phyloP scores from a whole-genome alignment of 192 early-diverging fungal genomes.

The Geranomyces michiganensis region DNA sequence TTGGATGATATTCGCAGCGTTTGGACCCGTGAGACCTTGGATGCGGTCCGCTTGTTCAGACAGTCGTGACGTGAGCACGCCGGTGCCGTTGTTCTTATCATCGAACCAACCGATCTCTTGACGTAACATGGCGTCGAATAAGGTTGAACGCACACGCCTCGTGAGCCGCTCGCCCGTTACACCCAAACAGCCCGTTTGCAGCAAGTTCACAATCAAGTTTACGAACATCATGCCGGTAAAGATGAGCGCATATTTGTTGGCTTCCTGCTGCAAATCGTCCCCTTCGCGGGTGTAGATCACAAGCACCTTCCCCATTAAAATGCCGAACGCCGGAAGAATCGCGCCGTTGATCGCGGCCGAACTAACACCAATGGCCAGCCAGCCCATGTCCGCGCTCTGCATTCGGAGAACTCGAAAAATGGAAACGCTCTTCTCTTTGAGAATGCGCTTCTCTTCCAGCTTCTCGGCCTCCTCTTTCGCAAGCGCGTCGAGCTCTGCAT shows the following conservation, averaged over 20 bases:
- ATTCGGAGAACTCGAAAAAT: conserved; percentile 42
- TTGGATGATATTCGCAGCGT: conserved; percentile 54
- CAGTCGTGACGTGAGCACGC: conserved; percentile 78
- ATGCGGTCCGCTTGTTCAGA: conserved; percentile 75
- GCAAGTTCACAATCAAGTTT: conserved; percentile 55
- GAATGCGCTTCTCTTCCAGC: conserved; percentile 19
- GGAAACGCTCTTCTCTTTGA: conserved; percentile 29
- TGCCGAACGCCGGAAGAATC: conserved; percentile 73
- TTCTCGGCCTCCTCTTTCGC: neutral
- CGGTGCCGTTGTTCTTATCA: conserved; percentile 63
- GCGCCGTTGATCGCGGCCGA: conserved; percentile 67
- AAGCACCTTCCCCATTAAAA: conserved; percentile 37
- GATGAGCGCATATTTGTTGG: conserved; percentile 40
- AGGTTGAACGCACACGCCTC: conserved; percentile 37
- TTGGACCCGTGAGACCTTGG: conserved; percentile 53
- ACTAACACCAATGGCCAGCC: conserved; percentile 60
- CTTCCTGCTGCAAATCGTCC: conserved; percentile 45
- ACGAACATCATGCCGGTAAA: conserved; percentile 56
- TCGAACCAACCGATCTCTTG: conserved; percentile 63
- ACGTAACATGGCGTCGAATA: conserved; percentile 50
- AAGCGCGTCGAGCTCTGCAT: neutral
- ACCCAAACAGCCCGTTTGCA: conserved; percentile 48
- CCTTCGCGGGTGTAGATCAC: conserved; percentile 35
- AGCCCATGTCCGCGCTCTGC: conserved; percentile 42
- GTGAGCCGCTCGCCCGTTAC: conserved; percentile 39